These are phyloP conservation scores for Seiridium unicorne DNA, from an alignment of 2,329 filamentous ascomycete genomes.

Conservation along the genomic window DNA sequence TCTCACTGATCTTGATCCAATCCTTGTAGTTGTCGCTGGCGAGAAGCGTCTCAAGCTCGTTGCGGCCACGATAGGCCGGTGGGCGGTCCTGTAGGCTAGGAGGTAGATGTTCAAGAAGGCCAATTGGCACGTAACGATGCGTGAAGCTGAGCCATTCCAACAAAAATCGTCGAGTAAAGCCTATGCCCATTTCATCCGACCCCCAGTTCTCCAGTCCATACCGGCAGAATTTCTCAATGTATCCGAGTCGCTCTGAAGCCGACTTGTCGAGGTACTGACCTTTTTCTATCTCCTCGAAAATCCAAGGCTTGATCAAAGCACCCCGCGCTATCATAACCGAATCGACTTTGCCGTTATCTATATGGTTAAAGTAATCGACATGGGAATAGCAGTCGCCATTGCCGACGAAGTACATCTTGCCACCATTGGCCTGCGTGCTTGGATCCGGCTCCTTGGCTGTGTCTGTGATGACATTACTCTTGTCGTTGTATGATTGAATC, in stretches of 20 bases:
- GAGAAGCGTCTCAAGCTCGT: constrained; percentile 92
- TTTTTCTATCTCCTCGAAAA: constrained; percentile 92
- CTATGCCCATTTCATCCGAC: constrained; percentile 89
- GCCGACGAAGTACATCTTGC: constrained; percentile 85
- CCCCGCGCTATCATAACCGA: constrained; percentile 97
- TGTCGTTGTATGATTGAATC: constrained; percentile 74
- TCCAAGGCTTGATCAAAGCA: constrained; percentile 95
- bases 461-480: constrained; percentile 66
- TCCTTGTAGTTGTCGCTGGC: constrained; percentile 90
- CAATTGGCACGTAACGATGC: constrained; percentile 86
- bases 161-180: constrained; percentile 86
- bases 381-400: constrained; percentile 98
- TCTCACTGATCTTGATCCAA: constrained; percentile 99
- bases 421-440: constrained; percentile 66
- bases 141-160: constrained; percentile 96
- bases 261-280: constrained; percentile 96
- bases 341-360: constrained; percentile 79
- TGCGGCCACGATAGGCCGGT: constrained; percentile 77
- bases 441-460: constrained; percentile 76
- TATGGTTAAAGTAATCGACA: constrained; percentile 76
- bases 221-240: constrained; percentile 85
- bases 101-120: constrained; percentile 83
- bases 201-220: constrained; percentile 96
- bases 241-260: constrained; percentile 77
- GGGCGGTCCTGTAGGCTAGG: constrained; percentile 87